These are phyloP conservation scores for Tetrahymena thermophila DNA, from an alignment of 73 alveolate species.

Conservation along the genomic window DNA sequence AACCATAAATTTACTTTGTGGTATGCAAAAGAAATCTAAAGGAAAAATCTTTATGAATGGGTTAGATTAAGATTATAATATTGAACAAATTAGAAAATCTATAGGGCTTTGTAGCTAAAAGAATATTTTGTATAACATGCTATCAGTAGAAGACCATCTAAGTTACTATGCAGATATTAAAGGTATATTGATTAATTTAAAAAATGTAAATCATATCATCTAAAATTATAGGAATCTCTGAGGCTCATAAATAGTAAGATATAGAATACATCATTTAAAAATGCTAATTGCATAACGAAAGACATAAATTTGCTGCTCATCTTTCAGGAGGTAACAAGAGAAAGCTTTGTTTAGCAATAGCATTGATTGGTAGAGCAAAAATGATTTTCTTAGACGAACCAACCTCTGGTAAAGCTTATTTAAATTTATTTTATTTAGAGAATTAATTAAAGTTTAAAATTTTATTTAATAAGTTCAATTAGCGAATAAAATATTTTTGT, in stretches of 20 bases:
- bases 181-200: slow-evolving; percentile 45
- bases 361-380: slow-evolving; percentile 83
- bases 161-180: slow-evolving; percentile 39
- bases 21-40: slow-evolving; percentile 46
- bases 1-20: slow-evolving; percentile 81
- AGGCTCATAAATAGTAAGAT: slow-evolving; percentile 31
- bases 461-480: too few species aligned
- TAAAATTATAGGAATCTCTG: background rate
- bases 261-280: slow-evolving; percentile 53
- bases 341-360: slow-evolving; percentile 84
- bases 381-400: slow-evolving; percentile 92
- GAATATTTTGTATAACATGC: slow-evolving; percentile 76
- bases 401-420: slow-evolving; percentile 69
- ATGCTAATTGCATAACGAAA: slow-evolving; percentile 51
- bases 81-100: slow-evolving; percentile 62
- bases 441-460: too few species aligned
- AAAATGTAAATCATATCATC: background rate
- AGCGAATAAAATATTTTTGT: background rate
- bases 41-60: slow-evolving; percentile 61
- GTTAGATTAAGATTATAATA: slow-evolving; percentile 51
- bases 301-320: slow-evolving; percentile 52
- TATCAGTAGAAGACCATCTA: slow-evolving; percentile 67
- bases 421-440: too few species aligned
- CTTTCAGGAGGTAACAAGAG: slow-evolving; percentile 90
- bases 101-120: slow-evolving; percentile 98